Percentiles rank a stretch among this genome's conserved stretches.
phyloP scores from a whole-genome alignment of 805 yeast genomes.

The Saturnispora zaruensis region DNA sequence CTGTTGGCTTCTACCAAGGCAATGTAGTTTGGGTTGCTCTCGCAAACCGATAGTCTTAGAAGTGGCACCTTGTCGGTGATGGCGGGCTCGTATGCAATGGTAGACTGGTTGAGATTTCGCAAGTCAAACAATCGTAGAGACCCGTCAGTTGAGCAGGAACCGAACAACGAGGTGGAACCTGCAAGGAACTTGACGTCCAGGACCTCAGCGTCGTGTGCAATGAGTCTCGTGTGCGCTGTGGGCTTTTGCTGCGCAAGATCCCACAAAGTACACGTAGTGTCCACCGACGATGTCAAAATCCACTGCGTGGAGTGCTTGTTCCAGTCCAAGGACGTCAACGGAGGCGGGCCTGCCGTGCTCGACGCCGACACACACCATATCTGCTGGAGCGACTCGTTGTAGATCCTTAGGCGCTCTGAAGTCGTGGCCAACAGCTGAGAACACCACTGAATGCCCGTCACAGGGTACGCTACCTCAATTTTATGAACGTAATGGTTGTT shows the following conservation, averaged over 20 bases:
- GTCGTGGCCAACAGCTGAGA: constrained; percentile 55
- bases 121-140: constrained; percentile 88
- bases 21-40: constrained; percentile 69
- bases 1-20: constrained; percentile 76
- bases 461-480: constrained; percentile 47
- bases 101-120: constrained; percentile 82
- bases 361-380: constrained; percentile 5
- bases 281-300: constrained; percentile 80
- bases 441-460: constrained; percentile 71
- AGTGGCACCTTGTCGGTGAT: constrained; percentile 37
- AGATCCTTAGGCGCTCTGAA: constrained; percentile 59
- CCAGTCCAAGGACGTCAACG: constrained; percentile 94
- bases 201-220: constrained; percentile 94
- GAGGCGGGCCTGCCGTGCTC: constrained; percentile 40
- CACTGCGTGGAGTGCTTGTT: constrained; percentile 58
- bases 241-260: constrained; percentile 57
- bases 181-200: constrained; percentile 82
- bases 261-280: constrained; percentile 97
- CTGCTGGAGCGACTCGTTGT: constrained; percentile 20
- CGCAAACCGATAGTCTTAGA: constrained; percentile 67
- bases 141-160: constrained; percentile 94
- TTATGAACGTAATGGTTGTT: constrained; percentile 42
- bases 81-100: constrained; percentile 83
- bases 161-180: constrained; percentile 67
- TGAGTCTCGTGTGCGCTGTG: constrained; percentile 80